Conservation (phyloP, 768 basidiomycete species). For the Rhodotorula taiwanensis region DNA sequence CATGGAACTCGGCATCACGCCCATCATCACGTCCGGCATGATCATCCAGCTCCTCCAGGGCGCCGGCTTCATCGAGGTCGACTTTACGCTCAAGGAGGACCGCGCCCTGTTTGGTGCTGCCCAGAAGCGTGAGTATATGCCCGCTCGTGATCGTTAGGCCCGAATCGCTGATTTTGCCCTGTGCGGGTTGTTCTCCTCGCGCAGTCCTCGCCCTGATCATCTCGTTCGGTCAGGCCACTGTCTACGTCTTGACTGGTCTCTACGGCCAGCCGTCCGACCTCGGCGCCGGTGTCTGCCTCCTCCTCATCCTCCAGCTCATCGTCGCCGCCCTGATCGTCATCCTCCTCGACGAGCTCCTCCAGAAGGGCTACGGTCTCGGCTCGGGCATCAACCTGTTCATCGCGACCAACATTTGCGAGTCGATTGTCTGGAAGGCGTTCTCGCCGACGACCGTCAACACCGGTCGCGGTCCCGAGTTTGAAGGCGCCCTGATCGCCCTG, state of each 20-base stretch:
- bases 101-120: constrained; percentile 89
- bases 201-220: constrained; percentile 95
- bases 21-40: constrained; percentile 97
- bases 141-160: neutral
- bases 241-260: constrained; percentile 92
- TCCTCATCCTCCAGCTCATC: constrained; percentile 92
- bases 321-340: constrained; percentile 93
- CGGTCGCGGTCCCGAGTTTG: constrained; percentile 94
- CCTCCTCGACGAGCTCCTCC: constrained; percentile 94
- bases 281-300: constrained; percentile 91
- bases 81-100: constrained; percentile 95
- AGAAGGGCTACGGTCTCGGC: constrained; percentile 97
- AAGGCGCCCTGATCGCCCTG: constrained; percentile 88
- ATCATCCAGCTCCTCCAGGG: constrained; percentile 99
- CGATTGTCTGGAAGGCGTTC: constrained; percentile 99
- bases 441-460: constrained; percentile 97
- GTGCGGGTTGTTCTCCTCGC: neutral
- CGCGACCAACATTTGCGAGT: constrained; percentile 99
- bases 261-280: constrained; percentile 89
- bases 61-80: constrained; percentile 94
- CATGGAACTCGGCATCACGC: constrained; percentile 98
- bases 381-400: constrained; percentile 98
- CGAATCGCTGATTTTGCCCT: neutral
- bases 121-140: constrained; percentile 71
- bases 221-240: constrained; percentile 89